Evolutionary conservation across 2,329 filamentous ascomycete genomes (phyloP), one percentile per base, ranked within the genome.

Genomic region (Colletotrichum noveboracense): DNA sequence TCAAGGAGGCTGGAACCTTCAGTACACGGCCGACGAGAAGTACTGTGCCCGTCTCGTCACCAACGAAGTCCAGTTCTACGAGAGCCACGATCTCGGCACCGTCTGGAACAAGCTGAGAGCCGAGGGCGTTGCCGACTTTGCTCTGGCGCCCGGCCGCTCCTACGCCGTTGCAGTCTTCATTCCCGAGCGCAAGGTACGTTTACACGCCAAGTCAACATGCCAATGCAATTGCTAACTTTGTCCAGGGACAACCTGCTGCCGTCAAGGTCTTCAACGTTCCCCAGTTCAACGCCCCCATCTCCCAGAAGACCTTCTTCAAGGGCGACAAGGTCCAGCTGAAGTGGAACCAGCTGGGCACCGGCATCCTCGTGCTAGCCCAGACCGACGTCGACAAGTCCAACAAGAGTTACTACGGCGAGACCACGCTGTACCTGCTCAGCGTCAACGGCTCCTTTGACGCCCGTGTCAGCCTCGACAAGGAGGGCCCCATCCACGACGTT

Each of bases 341-440:
- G 88, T 99, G 97, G 97, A 99, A 99, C 86, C 92, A 94, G 79
- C 89, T 95, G 77, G 97, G 97, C 69, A 98, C 96, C 48, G 96
- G 94, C 83, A 86, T 98, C 83, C 94, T 99, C 82, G 96, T 98
- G 79, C 91, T 99, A 81, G 96, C 97, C 71, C 96, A 98, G 88
- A 99, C 97, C 36, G 97, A 99, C 78, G 97, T 98, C 70, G 97
- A 99, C 87, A 97, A 97, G 88, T 96, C 96, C 74, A 97, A 97
- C 86, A 98, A 98, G 92, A 98, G 95, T 87, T 99, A 99, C 88
- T 99, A 99, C 81, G 97, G 97, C 83, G 97, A 99, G 88, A 98
- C 97, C 12, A 98, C 95, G 78, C 93, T 99, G 83, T 98, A 98
- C 87, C 91, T 99, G 79, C 91, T 99, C 78, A 98, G 95, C 85